Base-by-base conservation (phyloP, 129 eudicot genomes). In the Centaurea solstitialis region DNA sequence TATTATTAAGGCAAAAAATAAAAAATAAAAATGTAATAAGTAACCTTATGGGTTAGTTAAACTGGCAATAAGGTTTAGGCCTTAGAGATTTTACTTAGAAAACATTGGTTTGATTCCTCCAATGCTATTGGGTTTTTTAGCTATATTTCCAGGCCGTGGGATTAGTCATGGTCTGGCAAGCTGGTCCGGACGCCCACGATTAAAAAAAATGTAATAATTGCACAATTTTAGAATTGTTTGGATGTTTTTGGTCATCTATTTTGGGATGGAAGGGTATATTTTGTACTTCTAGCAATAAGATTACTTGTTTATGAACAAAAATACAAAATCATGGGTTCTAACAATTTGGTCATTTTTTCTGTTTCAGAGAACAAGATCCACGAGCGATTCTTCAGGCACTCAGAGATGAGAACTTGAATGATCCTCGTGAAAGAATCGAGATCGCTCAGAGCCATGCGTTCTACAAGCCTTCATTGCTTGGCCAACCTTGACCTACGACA, bases 361-460 rank as follows among this genome's bases (percentile, higher is more conserved):
- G 5, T 65, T 77, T 74, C 86, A 89, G 97, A 82, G 97, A 91
- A 80, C 88, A 87, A 76, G 76, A 74, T 79, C 77, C 90, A 9
- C 74, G 69, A 78, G 92, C 83, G 3, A 92, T 92, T 82, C 97
- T 92, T 66, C 91, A 89, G 80, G 94, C 97, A 41, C 73, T 92
- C 64, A 75, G 97, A 82, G 97, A 92, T 76, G 97, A 92, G 76
- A 89, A 79, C 43, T 75, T 89, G 82, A 89, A 92, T 66, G 97
- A 92, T 84, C 97, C 97, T 10, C 89, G 97, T 3, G 97, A 92
- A 68, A 87, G 97, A 37, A 92, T 92, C 12, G 97, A 92, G 89
- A 92, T 92, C 30, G 97, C 97, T 21, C 97, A 89, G 61, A 87
- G 86, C 73, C 97, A 89, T 84, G 92, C 94, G 9, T 87, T 92